Evolutionary conservation across 306 rosid genomes (phyloP).

Genomic region (Adenanthera pavonina): DNA sequence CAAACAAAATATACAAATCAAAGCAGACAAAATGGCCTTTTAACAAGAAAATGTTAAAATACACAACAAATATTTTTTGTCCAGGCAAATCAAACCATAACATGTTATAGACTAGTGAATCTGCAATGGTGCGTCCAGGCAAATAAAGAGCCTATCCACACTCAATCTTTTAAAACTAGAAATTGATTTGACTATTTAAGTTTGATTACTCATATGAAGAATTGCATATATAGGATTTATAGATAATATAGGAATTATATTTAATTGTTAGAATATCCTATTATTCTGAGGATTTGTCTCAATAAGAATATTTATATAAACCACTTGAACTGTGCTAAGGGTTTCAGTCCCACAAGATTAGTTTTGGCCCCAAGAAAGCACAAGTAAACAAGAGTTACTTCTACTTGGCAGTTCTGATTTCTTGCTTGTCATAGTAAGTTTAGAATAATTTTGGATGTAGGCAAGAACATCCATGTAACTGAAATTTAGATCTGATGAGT

Average conservation of each 20-base stretch:
- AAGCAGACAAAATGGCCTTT: slow-evolving; percentile 29
- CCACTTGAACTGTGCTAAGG: neutral
- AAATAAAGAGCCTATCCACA: neutral
- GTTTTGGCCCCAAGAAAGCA: neutral
- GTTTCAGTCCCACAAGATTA: neutral
- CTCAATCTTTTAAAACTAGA: neutral
- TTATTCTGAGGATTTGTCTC: neutral
- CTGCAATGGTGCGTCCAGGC: neutral
- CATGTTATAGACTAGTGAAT: neutral
- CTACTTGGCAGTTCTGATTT: slow-evolving; percentile 29
- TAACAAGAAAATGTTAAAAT: neutral
- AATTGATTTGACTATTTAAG: neutral
- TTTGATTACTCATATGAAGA: slow-evolving; percentile 1
- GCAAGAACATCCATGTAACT: slow-evolving; percentile 23
- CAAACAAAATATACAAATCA: neutral
- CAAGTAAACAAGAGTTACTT: slow-evolving; percentile 13
- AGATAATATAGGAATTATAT: slow-evolving; percentile 2
- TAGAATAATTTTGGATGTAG: neutral
- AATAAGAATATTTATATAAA: neutral
- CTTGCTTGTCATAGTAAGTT: slow-evolving; percentile 1
- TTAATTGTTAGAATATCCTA: neutral
- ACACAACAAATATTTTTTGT: slow-evolving; percentile 20
- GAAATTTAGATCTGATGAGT: slow-evolving; percentile 20
- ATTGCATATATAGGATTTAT: neutral
- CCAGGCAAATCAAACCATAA: slow-evolving; percentile 27